Evolutionary conservation across 305 asterid genomes (phyloP), one percentile per base, ranked within the genome.

Genomic region (Lippia alba): DNA sequence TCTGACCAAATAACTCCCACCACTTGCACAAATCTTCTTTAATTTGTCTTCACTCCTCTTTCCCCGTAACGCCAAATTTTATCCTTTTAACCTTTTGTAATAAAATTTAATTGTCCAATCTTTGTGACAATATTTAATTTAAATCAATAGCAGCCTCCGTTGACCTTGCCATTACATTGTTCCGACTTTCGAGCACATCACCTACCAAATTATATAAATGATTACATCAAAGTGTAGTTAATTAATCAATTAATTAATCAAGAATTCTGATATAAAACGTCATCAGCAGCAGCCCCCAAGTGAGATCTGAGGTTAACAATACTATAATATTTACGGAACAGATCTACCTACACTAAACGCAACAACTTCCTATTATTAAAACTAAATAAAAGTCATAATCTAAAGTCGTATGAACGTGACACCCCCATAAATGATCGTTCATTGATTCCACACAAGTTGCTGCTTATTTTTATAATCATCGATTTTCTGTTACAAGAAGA

Each of bases 401-500:
- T 5, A 64, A 45, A 56, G 71, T 56, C 45, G 69, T 45, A 72
- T 19, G 56, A 18, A 72, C 61, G 60, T 55, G 66, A 9, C 12
- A 4, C 41, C 60, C 71, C 30, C 41, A 30, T 54, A 53, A 10
- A 12, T n/a, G n/a, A n/a, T n/a, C n/a, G n/a, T n/a, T n/a, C n/a
- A n/a, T n/a, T 14, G 6, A 39, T 39, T 7, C 7, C 4, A 39
- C 45, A 39, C 45, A 44, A 44, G 14, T 30, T 5, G 34, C 1
- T 30, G 45, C 44, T 51, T 51, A 54, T 53, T 30, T 40, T 45
- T 36, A 7, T 6, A 6, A 36, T 49, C 3, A 3, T 7, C n/a
- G 15, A 49, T 5, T 49, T 24, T 24, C 30, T 24, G 30, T 24
- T 24, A 24, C 30, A 1, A 24, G 3, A 24, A 1, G 30, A 24